Percentiles rank a stretch among this genome's conserved stretches.
Evolutionary conservation across 352 stramenopile genomes (phyloP).

Genomic region (Phytophthora sp.): DNA sequence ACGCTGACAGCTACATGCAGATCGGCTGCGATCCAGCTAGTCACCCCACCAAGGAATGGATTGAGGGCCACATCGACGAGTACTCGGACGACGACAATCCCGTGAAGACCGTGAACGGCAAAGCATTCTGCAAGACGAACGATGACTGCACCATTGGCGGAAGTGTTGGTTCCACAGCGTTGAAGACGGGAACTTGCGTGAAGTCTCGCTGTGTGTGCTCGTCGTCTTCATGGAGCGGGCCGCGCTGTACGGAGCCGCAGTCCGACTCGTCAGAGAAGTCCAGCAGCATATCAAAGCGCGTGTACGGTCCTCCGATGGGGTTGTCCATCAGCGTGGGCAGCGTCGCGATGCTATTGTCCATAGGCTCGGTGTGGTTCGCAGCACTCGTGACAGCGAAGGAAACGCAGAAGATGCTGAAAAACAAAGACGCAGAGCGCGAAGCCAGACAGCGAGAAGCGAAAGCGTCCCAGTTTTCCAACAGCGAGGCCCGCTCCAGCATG

Average conservation of each 20-base stretch:
- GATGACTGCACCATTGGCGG: constrained; percentile 65
- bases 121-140: constrained; percentile 54
- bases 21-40: constrained; percentile 59
- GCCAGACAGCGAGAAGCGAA: constrained; percentile 24
- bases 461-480: constrained; percentile 11
- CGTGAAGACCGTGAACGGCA: constrained; percentile 46
- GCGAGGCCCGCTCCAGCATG: constrained; percentile 2
- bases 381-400: constrained; percentile 26
- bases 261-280: constrained; percentile 34
- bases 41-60: constrained; percentile 72
- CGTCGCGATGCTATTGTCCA: constrained; percentile 39
- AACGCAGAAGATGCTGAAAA: constrained; percentile 17
- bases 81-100: constrained; percentile 68
- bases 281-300: constrained; percentile 31
- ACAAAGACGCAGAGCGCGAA: constrained; percentile 10
- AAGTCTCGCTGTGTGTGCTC: constrained; percentile 61
- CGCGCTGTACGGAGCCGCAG: constrained; percentile 50
- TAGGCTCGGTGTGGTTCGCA: constrained; percentile 39
- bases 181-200: constrained; percentile 59
- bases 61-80: constrained; percentile 63
- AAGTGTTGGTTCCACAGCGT: constrained; percentile 1
- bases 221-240: constrained; percentile 56
- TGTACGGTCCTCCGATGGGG: constrained; percentile 48
- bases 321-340: constrained; percentile 39
- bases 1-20: constrained; percentile 56